These are phyloP conservation scores for Lachancea fermentati DNA, from an alignment of 805 yeast species.

Conservation along the genomic window DNA sequence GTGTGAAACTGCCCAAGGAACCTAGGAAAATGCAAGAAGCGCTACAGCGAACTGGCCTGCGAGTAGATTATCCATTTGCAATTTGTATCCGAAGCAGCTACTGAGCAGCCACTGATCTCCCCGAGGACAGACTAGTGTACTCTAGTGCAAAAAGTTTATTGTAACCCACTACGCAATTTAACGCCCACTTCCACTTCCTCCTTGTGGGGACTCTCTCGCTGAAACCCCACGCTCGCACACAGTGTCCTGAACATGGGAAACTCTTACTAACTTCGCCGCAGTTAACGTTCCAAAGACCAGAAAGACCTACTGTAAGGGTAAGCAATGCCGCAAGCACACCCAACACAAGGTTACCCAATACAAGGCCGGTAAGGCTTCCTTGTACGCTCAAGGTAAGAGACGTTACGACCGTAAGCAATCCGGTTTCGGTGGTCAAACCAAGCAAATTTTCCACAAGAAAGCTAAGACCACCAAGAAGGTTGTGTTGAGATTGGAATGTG, in stretches of 20 bases:
- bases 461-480: slow-evolving; percentile 99
- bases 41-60: no score
- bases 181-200: no score
- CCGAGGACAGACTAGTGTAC: no score
- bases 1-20: no score
- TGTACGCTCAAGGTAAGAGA: slow-evolving; percentile 99
- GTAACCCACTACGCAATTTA: no score
- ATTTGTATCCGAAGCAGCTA: no score
- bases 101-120: no score
- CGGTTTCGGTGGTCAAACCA: slow-evolving; percentile 99
- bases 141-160: no score
- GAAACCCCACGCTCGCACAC: no score
- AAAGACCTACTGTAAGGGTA: slow-evolving; percentile 99
- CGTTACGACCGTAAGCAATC: slow-evolving; percentile 99
- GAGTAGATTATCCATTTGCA: no score
- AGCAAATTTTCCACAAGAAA: slow-evolving; percentile 99
- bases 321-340: slow-evolving; percentile 98
- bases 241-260: neutral
- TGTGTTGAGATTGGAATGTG: slow-evolving; percentile 98
- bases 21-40: no score
- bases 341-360: slow-evolving; percentile 99
- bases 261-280: slow-evolving; percentile 33
- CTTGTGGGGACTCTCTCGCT: no score
- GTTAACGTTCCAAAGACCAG: slow-evolving; percentile 99
- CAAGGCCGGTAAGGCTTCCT: slow-evolving; percentile 99